These are phyloP conservation scores for Beta vulgaris DNA, from an alignment of 148 eudicot species.

Conservation along the genomic window DNA sequence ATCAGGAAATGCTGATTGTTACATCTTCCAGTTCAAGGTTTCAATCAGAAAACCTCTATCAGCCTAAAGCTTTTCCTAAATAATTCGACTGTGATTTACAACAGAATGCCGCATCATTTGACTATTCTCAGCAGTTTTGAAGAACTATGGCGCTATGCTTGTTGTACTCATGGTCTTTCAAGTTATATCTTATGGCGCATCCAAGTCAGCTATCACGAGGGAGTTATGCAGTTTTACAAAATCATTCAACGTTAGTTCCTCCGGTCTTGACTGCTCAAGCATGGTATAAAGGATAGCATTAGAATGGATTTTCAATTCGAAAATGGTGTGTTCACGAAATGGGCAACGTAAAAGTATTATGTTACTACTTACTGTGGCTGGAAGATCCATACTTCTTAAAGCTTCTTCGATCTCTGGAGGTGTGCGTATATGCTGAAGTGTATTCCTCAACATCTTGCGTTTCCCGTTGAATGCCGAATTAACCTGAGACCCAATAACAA, in stretches of 20 bases:
- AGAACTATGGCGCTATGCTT: not conserved
- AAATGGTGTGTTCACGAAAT: not conserved
- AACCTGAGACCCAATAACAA: constrained; percentile 39
- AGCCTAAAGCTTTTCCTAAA: not conserved
- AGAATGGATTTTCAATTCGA: constrained; percentile 1
- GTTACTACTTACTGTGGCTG: constrained; percentile 51
- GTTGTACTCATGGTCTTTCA: not conserved
- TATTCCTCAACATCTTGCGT: constrained; percentile 84
- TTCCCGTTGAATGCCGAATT: constrained; percentile 88
- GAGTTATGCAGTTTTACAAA: constrained; percentile 70
- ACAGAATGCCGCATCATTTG: constrained; percentile 1
- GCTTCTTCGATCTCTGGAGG: constrained; percentile 75
- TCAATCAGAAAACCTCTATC: not conserved
- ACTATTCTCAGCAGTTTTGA: not conserved
- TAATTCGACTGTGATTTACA: not conserved
- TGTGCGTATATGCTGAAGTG: constrained; percentile 66
- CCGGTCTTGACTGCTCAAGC: constrained; percentile 78
- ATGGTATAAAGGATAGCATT: not conserved
- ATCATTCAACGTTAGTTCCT: constrained; percentile 74
- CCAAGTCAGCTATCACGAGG: constrained; percentile 30
- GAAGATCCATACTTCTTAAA: constrained; percentile 49
- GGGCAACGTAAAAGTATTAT: not conserved
- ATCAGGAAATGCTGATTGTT: no score
- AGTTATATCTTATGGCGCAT: not conserved
- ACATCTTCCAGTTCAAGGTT: not conserved